Base-by-base conservation (phyloP, 768 basidiomycete genomes). In the Mycena metata region DNA sequence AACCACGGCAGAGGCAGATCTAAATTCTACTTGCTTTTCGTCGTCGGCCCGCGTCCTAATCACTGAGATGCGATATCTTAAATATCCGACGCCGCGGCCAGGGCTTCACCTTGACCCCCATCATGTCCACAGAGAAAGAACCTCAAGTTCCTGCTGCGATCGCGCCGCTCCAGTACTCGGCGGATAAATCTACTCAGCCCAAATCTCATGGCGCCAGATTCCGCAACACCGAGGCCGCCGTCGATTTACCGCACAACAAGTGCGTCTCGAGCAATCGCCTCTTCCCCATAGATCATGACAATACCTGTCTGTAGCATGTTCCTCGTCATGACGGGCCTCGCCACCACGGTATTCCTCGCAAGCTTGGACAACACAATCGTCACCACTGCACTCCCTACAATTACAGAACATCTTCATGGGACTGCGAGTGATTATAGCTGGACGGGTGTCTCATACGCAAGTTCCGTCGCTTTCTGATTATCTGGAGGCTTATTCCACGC, bases 341-440 rank as follows among this genome's bases (percentile, higher is more conserved):
- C 47, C 16, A 46, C 62, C 21, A 67, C 66, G 9, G 56, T 67
- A 45, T 67, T 67, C 39, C 66, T 67, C 33, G 47, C 66, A 5
- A 67, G 66, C 21, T 45, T 67, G 21, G 67, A 69, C 30, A 59
- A 58, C 39, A 69, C 71, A 10, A 64, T 64, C 16, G 69, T 72
- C 9, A 61, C 69, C 11, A 72, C 71, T 2, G 69, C 71, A 19
- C 64, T 72, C 23, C 71, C 71, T 11, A 62, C 71, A 6, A 72
- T 72, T 36, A 45, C 56, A 12, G 58, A 60, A 7, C 64, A 72
- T 8, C 30, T 72, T 11, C 51, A 65, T 17, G 68, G 70, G 19
- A 69, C 67, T 2, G 67, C 66, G 15, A 67, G 66, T 26, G 66
- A 62, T 60, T 67, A 67, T 45, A 67, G 66, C 19, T 67, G 66